Evolutionary conservation across 176 grass and related monocot species (phyloP), one percentile per base, ranked within the genome.

Genomic region (Puya raimondii): DNA sequence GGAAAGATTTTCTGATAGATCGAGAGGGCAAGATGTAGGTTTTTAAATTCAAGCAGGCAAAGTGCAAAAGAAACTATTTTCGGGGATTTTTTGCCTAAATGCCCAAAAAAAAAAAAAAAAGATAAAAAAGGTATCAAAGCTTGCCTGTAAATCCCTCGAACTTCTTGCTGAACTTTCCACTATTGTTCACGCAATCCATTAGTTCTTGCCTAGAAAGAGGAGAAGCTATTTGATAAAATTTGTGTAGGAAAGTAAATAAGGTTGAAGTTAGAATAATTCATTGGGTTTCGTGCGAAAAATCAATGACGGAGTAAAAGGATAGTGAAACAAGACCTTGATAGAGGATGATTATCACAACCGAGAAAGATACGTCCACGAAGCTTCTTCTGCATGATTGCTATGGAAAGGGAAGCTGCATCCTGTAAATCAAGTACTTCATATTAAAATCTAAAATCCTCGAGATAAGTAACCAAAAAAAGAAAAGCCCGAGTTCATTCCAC

Each of bases 101-200:
- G 6, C 5, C 33, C 29, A 33, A 3, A 33, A 42, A 42, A 20
- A 10, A n/a, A 73, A 67, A 9, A 64, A 22, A 0, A 6, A 7
- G 71, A 4, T 25, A 64, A 57, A 70, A 58, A 3, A 65, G 48
- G 49, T 33, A 69, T 9, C 2, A 82, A 49, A 76, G 57, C 48
- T 84, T 88, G 80, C 94, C 87, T 73, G 72, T 88, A 54, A 99
- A 99, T 68, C 87, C 84, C 78, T 80, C 50, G 68, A 99, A 99
- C 57, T 91, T 84, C 10, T 53, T 86, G 63, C 58, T 77, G 70
- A 93, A 93, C 48, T 93, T 88, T 18, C 84, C 87, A 81, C 89
- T 91, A 57, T 50, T 79, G 66, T 88, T 93, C 68, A 91, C 82
- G 51, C 63, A 54, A 33, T 93, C 87, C 94, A 99, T 99, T 77